Evolutionary conservation across 345 rosid genomes (phyloP), one percentile per base, ranked within the genome.

Genomic region (Lepidium sativum): DNA sequence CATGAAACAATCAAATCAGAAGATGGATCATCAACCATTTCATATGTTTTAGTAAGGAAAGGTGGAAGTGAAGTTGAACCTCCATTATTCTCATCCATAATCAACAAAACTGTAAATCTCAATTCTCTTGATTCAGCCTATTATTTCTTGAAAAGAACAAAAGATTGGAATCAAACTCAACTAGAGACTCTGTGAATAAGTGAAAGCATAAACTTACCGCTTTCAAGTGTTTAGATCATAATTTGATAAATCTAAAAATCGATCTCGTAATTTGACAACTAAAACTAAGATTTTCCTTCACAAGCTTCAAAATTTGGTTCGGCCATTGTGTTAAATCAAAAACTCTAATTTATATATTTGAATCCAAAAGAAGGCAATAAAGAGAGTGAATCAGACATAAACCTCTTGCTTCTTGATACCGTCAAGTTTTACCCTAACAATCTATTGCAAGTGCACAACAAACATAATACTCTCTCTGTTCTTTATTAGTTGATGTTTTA

Each of bases 1-100:
- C 99, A 95, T 1, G 96, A 86, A 21, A 95, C 96, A 27, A 85
- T 15, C 5, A 86, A 58, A 71, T 91, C 84, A 0, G 96, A 62
- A 3, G 88, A 85, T 60, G 80, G 74, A 74, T 91, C 97, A 51
- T 91, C 86, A 5, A 95, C 96, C 97, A 95, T 88, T 66, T 95
- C 95, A 61, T 88, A 95, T 10, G 94, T 88, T 79, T 86, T 91
- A 4, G 75, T 4, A 9, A 95, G 83, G 75, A 91, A 95, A 21
- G 99, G 97, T 35, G 99, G 99, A 47, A 88, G 80, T 21, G 92
- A 84, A 72, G 63, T 83, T 60, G 91, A 78, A 63, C 77, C 75
- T 25, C 83, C 89, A 68, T 74, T 90, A n/a, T 66, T 67, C 11
- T 88, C 99, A 64, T 88, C 95, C 97, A 91, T 94, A 55, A 56